Evolutionary conservation across 2,329 filamentous ascomycete species (phyloP).

Genomic region (Orbilia ellipsospora): DNA sequence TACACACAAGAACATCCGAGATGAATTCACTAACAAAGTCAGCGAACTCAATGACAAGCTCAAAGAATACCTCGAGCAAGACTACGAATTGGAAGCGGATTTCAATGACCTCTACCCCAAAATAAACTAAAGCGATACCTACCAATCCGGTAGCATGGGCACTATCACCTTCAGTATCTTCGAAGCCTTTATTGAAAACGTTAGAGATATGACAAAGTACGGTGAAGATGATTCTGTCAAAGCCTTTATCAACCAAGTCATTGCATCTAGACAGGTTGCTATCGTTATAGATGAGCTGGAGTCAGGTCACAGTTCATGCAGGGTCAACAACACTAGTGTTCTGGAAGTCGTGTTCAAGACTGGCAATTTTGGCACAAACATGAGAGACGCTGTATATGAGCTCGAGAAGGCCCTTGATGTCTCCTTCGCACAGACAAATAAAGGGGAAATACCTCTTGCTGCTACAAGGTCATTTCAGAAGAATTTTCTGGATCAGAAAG

Average conservation of each 20-base stretch:
- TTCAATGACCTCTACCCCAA: conserved; percentile 26
- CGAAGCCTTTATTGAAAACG: conserved; percentile 9
- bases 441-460: conserved; percentile 23
- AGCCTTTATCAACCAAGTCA: conserved; percentile 34
- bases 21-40: conserved; percentile 34
- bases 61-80: conserved; percentile 37
- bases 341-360: conserved; percentile 34
- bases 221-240: conserved; percentile 33
- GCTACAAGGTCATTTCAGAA: conserved; percentile 13
- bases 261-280: conserved; percentile 21
- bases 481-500: conserved; percentile 23
- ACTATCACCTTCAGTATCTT: conserved; percentile 19
- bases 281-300: conserved; percentile 32
- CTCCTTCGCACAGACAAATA: conserved; percentile 25
- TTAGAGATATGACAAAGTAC: conserved; percentile 18
- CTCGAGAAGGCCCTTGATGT: conserved; percentile 34
- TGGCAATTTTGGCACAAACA: conserved; percentile 30
- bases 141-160: conserved; percentile 26
- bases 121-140: conserved; percentile 22
- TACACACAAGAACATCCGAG: conserved; percentile 50
- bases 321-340: conserved; percentile 30
- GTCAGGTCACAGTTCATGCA: conserved; percentile 8
- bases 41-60: conserved; percentile 7
- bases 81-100: conserved; percentile 32
- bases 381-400: conserved; percentile 4